Evolutionary conservation across 345 rosid species (phyloP).

Genomic region (Turritis glabra): DNA sequence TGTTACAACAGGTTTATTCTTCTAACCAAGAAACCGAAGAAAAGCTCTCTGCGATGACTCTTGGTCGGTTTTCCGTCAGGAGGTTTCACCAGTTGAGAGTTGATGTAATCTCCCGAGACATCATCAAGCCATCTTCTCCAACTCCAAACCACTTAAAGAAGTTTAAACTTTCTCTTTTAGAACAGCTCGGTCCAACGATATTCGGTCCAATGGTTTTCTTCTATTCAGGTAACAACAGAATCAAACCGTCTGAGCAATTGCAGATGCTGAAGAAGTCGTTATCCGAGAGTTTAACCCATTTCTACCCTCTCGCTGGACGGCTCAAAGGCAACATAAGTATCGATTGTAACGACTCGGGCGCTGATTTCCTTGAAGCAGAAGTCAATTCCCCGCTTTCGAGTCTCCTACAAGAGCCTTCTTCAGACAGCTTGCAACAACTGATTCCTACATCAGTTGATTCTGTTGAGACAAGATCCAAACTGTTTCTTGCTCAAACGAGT

Average conservation of each 20-base stretch:
- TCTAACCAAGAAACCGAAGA: constrained; percentile 1
- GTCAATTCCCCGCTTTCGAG: constrained; percentile 33
- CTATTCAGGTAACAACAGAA: constrained; percentile 27
- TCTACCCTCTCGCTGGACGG: constrained; percentile 48
- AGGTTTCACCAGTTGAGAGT: constrained; percentile 40
- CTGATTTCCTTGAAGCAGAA: constrained; percentile 40
- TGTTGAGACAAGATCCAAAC: constrained; percentile 12
- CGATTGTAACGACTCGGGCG: constrained; percentile 43
- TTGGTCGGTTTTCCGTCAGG: constrained; percentile 11
- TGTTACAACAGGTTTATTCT: constrained; percentile 2
- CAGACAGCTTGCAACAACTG: constrained; percentile 32
- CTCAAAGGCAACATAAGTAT: constrained; percentile 31
- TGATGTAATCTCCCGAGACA: constrained; percentile 37
- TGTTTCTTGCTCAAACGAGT: constrained; percentile 43
- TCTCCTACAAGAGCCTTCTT: constrained; percentile 28
- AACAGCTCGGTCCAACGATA: constrained; percentile 45
- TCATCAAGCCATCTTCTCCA: constrained; percentile 48
- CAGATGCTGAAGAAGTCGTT: constrained; percentile 42
- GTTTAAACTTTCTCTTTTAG: constrained; percentile 41
- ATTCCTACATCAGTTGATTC: constrained; percentile 39
- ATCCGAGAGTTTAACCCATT: constrained; percentile 47
- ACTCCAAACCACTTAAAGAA: constrained; percentile 42
- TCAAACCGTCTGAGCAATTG: constrained; percentile 17
- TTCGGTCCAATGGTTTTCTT: constrained; percentile 41
- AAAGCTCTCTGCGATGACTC: constrained; percentile 21